A percentile compares a stretch with the other conserved stretches of the same genome.
These are phyloP conservation scores for Fraxinus paxiana DNA, from an alignment of 305 asterid species.

Conservation along the genomic window DNA sequence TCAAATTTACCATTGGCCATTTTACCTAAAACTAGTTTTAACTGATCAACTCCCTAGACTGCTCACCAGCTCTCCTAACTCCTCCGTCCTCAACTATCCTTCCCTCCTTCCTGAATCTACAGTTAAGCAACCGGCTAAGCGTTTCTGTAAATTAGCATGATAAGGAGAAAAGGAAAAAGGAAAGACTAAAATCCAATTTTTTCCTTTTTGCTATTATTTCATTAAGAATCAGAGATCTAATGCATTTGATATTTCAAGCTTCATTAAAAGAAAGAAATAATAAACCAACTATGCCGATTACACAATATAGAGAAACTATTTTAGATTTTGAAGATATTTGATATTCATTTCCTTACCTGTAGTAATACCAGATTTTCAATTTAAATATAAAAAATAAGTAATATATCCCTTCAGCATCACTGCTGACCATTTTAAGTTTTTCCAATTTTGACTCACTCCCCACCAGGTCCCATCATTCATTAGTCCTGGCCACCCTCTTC, in stretches of 20 bases:
- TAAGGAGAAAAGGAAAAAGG: not conserved
- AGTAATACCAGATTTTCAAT: not conserved
- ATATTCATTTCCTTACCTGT: not conserved
- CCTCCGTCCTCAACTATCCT: not conserved
- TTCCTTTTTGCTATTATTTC: not conserved
- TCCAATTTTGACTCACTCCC: not conserved
- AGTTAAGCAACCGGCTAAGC: not conserved
- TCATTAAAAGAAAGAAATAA: not conserved
- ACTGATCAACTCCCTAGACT: not conserved
- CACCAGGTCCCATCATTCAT: not conserved
- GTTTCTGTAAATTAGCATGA: not conserved
- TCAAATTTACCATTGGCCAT: not conserved
- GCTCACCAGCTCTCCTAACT: not conserved
- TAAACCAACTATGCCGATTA: not conserved
- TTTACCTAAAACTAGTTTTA: not conserved
- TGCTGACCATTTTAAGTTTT: not conserved
- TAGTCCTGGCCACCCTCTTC: not conserved
- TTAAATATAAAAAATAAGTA: not conserved
- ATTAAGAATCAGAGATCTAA: not conserved
- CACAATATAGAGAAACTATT: not conserved
- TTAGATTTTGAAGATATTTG: not conserved
- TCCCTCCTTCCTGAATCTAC: not conserved
- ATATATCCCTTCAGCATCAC: not conserved
- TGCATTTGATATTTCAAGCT: not conserved
- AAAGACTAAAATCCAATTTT: not conserved